A percentile compares a stretch with the other conserved stretches of the same genome.
Evolutionary conservation across 768 basidiomycete genomes (phyloP).

Genomic region (Rhodotorula graminis): DNA sequence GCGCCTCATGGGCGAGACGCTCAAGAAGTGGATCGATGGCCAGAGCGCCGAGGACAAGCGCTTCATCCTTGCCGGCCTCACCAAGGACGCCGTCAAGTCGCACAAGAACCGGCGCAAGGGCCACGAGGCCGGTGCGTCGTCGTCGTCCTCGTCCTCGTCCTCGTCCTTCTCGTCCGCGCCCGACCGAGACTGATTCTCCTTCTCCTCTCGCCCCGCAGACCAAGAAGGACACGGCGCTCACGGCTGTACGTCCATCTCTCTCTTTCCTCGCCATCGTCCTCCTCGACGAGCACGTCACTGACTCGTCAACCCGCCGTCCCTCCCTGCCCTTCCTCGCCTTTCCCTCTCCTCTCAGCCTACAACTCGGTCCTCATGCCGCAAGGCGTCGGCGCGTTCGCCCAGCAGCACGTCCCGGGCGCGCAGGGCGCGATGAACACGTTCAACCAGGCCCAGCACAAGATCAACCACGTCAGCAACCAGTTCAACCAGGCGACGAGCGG

Average conservation of each 20-base stretch:
- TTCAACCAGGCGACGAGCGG: conserved; percentile 14
- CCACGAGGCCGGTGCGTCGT: conserved; percentile 45
- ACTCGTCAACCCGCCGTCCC: too few relatives aligned
- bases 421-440: conserved; percentile 19
- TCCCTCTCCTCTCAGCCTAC: conserved; percentile 1
- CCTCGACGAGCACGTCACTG: background rate
- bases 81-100: conserved; percentile 60
- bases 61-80: conserved; percentile 52
- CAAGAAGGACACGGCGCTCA: conserved; percentile 52
- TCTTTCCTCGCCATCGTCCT: background rate
- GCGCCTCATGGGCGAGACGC: conserved; percentile 65
- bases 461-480: conserved; percentile 3
- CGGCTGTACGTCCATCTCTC: conserved; percentile 38
- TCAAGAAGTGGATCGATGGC: conserved; percentile 44
- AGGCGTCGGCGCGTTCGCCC: conserved; percentile 30
- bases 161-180: too few relatives aligned
- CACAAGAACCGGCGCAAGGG: conserved; percentile 65
- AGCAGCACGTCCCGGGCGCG: conserved; percentile 36
- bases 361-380: conserved; percentile 31
- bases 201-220: conserved; percentile 43
- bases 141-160: too few relatives aligned
- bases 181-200: too few relatives aligned
- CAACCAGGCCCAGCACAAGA: conserved; percentile 19
- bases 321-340: too few relatives aligned
- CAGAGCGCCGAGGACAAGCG: conserved; percentile 55